phyloP scores from a whole-genome alignment of 495 filamentous ascomycete genomes.

The Penicillium pulvis region DNA sequence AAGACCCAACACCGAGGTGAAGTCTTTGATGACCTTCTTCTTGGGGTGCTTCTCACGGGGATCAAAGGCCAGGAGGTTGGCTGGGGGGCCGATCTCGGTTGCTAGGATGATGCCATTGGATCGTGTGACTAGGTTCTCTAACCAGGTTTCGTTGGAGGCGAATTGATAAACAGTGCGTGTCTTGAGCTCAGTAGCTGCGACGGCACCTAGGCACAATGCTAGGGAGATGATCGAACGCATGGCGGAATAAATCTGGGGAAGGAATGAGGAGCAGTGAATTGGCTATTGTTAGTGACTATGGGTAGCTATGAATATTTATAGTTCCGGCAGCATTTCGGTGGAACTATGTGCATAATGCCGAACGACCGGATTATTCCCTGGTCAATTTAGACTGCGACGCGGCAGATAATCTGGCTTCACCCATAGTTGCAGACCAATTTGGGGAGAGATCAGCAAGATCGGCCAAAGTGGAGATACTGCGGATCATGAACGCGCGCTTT shows the following conservation, averaged over 20 bases:
- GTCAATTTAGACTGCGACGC: background rate
- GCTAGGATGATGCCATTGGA: slow-evolving; percentile 1
- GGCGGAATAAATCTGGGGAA: background rate
- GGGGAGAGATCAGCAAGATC: background rate
- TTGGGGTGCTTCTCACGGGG: background rate
- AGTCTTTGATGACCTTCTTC: background rate
- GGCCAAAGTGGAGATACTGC: background rate
- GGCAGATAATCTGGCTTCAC: background rate
- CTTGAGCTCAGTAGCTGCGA: background rate
- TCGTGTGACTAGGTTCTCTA: background rate
- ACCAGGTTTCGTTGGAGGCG: slow-evolving; percentile 1
- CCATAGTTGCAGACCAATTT: too few relatives aligned
- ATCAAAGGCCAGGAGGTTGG: background rate
- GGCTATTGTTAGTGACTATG: background rate
- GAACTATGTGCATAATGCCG: background rate
- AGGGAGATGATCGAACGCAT: background rate
- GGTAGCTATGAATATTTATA: too few relatives aligned
- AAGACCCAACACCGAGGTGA: background rate
- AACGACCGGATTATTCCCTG: background rate
- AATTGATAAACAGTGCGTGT: slow-evolving; percentile 1
- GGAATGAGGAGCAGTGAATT: background rate
- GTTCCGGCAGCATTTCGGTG: background rate
- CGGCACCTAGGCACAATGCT: background rate
- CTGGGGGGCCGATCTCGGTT: slow-evolving; percentile 4
- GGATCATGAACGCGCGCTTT: background rate